These are phyloP conservation scores for Pulchroboletus neoregius DNA, from an alignment of 1,284 basidiomycete genomes.

Conservation along the genomic window DNA sequence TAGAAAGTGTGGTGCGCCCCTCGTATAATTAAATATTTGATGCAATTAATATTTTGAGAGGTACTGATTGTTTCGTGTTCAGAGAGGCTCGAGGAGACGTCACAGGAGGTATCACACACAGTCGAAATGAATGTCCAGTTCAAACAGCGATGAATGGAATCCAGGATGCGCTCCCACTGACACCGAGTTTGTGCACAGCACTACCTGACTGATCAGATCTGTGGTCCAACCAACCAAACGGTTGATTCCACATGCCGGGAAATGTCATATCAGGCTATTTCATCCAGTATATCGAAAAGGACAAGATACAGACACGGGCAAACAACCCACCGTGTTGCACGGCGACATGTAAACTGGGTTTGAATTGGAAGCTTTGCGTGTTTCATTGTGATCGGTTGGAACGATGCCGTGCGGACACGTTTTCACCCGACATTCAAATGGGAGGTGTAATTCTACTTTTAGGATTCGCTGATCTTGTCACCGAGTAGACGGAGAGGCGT, in stretches of 20 bases:
- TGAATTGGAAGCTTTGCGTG: conserved; percentile 2
- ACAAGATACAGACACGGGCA: not conserved
- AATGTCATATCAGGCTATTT: conserved; percentile 1
- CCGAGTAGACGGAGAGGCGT: conserved; percentile 5
- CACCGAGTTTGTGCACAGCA: not conserved
- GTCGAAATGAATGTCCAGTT: no score
- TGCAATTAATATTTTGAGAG: no score
- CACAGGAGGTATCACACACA: no score
- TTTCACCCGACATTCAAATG: conserved; percentile 14
- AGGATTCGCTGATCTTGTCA: conserved; percentile 4
- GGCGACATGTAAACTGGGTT: conserved; percentile 5
- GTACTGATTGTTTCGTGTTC: no score
- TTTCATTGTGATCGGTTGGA: conserved; percentile 3
- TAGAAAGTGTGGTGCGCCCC: not conserved
- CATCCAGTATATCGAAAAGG: not conserved
- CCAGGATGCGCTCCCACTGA: not conserved
- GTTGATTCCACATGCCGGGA: not conserved
- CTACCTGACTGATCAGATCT: not conserved
- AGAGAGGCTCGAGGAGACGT: no score
- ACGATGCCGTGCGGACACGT: not conserved
- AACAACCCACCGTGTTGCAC: not conserved
- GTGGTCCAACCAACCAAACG: not conserved
- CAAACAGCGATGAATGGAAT: no score
- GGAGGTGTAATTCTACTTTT: conserved; percentile 4
- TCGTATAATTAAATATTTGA: no score